Conservation (phyloP, 2,329 filamentous ascomycete genomes). For the Ophiostoma tasmaniense region DNA sequence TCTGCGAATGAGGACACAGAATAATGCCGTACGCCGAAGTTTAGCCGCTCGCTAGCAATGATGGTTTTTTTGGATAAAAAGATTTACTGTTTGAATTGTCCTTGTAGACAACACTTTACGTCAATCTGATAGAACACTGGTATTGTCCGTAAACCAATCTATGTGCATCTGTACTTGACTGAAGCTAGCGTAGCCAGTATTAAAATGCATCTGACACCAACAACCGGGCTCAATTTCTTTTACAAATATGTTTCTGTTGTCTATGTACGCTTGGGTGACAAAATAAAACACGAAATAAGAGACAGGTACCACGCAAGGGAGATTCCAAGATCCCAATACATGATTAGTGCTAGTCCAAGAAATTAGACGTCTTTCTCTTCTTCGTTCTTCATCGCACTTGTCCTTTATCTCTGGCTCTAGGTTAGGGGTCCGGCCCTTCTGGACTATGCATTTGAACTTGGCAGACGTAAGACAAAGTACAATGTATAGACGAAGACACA, state of each 20-base stretch:
- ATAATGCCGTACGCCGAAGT: background rate
- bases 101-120: background rate
- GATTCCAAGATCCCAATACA: background rate
- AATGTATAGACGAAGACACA: background rate
- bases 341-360: background rate
- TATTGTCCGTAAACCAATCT: background rate
- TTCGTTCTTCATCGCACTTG: background rate
- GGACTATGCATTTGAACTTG: conserved; percentile 4
- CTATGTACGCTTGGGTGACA: conserved; percentile 15
- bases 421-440: background rate
- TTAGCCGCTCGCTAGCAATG: background rate
- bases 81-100: background rate
- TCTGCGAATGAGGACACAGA: background rate
- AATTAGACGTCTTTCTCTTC: background rate
- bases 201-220: too few relatives aligned
- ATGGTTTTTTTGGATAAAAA: too few relatives aligned
- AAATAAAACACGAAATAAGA: background rate
- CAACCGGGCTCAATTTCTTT: too few relatives aligned
- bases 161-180: background rate
- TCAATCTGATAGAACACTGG: background rate
- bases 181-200: too few relatives aligned
- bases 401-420: background rate
- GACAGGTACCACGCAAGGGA: too few relatives aligned
- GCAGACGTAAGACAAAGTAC: background rate
- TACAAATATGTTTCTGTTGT: conserved; percentile 15